Base-by-base conservation (phyloP, 176 grass and related monocot species). In the Hordeum marinum region DNA sequence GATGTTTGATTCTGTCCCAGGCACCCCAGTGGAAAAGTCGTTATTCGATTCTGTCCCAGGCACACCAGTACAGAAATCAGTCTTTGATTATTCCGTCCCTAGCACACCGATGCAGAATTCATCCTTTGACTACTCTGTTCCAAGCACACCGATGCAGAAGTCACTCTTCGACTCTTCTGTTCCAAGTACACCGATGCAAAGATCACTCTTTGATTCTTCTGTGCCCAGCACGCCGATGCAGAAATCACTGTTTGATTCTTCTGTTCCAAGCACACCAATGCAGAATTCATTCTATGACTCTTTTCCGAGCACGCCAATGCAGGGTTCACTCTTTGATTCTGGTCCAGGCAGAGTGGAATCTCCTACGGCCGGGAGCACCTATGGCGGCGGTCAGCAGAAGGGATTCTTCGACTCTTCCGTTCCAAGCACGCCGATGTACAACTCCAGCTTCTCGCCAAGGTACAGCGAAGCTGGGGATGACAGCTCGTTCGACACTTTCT, bases 381-480 rank as follows among this genome's bases (percentile, higher is more conserved):
- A 83, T 77, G 87, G 87, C 10, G 86, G 86, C 48, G 87, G 71
- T 2, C 71, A 88, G 72, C 91, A 93, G n/a, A 93, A 76, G 82
- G 74, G 89, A 11, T 93, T 96, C 73, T 96, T 96, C 4, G 94
- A 96, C 42, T 93, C 91, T 58, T 96, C 94, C 11, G 91, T 87
- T 40, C 84, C 96, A 17, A 93, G 90, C 58, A 98, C 96, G 23
- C 96, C 96, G 37, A 87, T 89, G 80, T 98, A 91, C 82, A 98
- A 88, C 90, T 90, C 96, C 37, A 83, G 87, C 46, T 98, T 89
- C 76, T 94, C 96, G 0, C 96, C 96, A 24, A 89, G 96, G 82
- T 99, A 87, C 32, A 96, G 89, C n/a, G 94, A 99, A 81, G 91
- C 91, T 20, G 91, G 89, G 63, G 97, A 99, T 0, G 93, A 96